phyloP scores from a whole-genome alignment of 345 rosid species.

The Erysimum cheiranthoides region DNA sequence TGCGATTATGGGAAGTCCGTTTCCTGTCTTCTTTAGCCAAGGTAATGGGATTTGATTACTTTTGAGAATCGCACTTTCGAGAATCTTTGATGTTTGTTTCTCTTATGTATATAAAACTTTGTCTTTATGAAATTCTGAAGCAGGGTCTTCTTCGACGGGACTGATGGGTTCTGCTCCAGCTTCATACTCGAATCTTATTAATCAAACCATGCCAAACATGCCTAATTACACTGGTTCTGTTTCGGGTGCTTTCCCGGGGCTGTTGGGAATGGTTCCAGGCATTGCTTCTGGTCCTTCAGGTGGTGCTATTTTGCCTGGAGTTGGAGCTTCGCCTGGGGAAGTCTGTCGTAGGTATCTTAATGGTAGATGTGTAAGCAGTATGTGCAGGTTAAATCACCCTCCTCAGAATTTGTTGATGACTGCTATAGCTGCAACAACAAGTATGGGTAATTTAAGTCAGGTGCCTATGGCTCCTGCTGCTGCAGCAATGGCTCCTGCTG shows the following conservation, averaged over 20 bases:
- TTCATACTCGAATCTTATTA: constrained; percentile 73
- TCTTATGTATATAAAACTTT: background rate
- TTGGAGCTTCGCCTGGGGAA: constrained; percentile 96
- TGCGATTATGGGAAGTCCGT: no score
- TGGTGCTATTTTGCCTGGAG: constrained; percentile 93
- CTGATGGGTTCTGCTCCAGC: constrained; percentile 73
- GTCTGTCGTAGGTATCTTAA: constrained; percentile 94
- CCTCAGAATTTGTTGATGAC: constrained; percentile 93
- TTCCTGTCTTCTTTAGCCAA: constrained; percentile 97
- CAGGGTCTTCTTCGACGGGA: constrained; percentile 78
- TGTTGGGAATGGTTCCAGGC: constrained; percentile 97
- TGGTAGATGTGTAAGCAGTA: constrained; percentile 79
- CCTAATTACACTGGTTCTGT: constrained; percentile 97
- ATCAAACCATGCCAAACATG: constrained; percentile 99
- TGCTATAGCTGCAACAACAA: constrained; percentile 90
- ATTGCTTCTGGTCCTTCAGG: constrained; percentile 87
- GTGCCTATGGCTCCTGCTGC: no score
- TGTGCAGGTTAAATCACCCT: constrained; percentile 90
- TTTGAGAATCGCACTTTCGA: background rate
- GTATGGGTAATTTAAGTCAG: constrained; percentile 88
- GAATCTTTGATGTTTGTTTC: background rate
- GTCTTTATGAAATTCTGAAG: constrained; percentile 10
- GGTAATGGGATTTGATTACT: constrained; percentile 58
- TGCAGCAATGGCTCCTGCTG: constrained; percentile 99
- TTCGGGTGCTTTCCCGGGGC: constrained; percentile 93